A percentile compares a stretch with the other conserved stretches of the same genome.
phyloP scores from a whole-genome alignment of 768 basidiomycete genomes.

The Wakefieldia striispora region DNA sequence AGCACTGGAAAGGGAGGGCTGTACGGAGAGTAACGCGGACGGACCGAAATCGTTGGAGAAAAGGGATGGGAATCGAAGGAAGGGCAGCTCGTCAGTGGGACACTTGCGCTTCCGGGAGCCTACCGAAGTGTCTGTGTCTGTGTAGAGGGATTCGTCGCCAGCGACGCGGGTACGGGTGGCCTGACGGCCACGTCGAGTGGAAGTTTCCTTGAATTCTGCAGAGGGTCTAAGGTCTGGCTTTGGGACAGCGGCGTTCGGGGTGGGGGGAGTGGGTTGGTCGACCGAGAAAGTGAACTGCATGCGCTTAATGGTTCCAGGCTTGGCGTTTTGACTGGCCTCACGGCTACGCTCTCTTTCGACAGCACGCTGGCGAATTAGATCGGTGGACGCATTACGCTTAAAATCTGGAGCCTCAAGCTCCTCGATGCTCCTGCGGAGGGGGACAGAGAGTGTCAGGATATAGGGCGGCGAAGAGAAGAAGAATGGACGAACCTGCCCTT shows the following conservation, averaged over 20 bases:
- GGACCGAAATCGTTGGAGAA: slow-evolving; percentile 79
- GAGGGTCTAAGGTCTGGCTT: slow-evolving; percentile 70
- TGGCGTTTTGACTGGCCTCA: slow-evolving; percentile 60
- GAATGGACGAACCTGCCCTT: slow-evolving; percentile 70
- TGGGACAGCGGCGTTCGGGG: slow-evolving; percentile 43
- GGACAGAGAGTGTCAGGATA: slow-evolving; percentile 8
- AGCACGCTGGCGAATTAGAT: slow-evolving; percentile 77
- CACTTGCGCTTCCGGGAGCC: slow-evolving; percentile 30
- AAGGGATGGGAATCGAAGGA: slow-evolving; percentile 68
- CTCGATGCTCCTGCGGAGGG: slow-evolving; percentile 68
- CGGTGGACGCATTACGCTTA: slow-evolving; percentile 73
- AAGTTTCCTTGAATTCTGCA: slow-evolving; percentile 56
- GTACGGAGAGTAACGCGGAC: slow-evolving; percentile 65
- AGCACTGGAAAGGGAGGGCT: slow-evolving; percentile 62
- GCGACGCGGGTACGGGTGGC: slow-evolving; percentile 37
- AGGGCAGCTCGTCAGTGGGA: slow-evolving; percentile 26
- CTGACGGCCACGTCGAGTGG: slow-evolving; percentile 39
- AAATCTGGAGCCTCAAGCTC: slow-evolving; percentile 84
- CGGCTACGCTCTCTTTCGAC: slow-evolving; percentile 79
- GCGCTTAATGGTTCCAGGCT: slow-evolving; percentile 74
- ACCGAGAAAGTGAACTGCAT: slow-evolving; percentile 91
- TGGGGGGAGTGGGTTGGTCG: slow-evolving; percentile 59
- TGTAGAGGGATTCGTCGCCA: slow-evolving; percentile 20
- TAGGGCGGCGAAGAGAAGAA: slow-evolving; percentile 8
- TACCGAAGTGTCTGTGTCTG: slow-evolving; percentile 24